Base-by-base conservation (phyloP, 768 basidiomycete genomes). In the Boletus eberwhitei region DNA sequence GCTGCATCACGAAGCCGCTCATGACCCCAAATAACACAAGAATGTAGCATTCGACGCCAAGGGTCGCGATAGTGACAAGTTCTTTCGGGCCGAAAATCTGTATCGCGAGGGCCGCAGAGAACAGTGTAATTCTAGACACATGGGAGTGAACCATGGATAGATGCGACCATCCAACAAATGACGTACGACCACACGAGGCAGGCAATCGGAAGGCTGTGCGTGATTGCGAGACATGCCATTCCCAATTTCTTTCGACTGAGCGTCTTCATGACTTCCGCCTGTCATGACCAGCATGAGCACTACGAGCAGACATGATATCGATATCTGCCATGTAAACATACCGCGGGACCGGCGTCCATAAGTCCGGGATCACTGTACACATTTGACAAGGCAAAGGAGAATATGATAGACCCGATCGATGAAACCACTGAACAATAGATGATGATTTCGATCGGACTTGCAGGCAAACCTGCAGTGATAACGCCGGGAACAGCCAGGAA, bases 111-210 rank as follows among this genome's bases (percentile, higher is more conserved):
- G 59, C 60, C 1, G 38, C 2, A 0, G 36, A 50, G 9, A 61
- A 62, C 7, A 62, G 41, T 0, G 17, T 19, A 13, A 61, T 61
- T 17, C 55, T 62, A 21, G 1, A 41, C 17, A 8, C 34, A 26
- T 21, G 5, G 26, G 9, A 32, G 13, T 29, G n/a, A 41, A 8
- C 5, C 16, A n/a, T 21, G 42, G 16, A 22, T 31, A 5, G 8
- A 38, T 4, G 7, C n/a, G 11, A 21, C 3, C 6, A 5, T 3
- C 9, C 7, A n/a, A 4, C 2, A 5, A 40, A 12, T 7, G 40
- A 58, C 55, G 6, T 48, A 58, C 55, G 60, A 53, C 55, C 60
- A 62, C 19, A 53, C 17, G 34, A 62, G 52, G 8, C 34, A 50
- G 16, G 55, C 60, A 14, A 48, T 26, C 0, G 60, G 60, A 13